A percentile compares a stretch with the other conserved stretches of the same genome.
Evolutionary conservation across 371 early-diverging fungal genomes (phyloP).

Genomic region (Nematocida sp.): DNA sequence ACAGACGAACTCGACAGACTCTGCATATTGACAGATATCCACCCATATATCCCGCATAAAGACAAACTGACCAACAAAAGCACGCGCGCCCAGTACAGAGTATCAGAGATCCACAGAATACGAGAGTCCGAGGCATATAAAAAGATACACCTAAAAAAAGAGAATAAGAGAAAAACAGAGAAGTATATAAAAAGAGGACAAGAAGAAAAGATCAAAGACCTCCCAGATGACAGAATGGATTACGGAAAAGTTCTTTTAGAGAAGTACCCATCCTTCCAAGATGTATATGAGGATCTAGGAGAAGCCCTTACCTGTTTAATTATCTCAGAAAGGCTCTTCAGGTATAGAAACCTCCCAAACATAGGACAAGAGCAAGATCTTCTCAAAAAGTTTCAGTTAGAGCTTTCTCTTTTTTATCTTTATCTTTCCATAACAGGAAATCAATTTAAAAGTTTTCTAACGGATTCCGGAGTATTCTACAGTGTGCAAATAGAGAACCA

Average conservation of each 20-base stretch:
- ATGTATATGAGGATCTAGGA: constrained; percentile 45
- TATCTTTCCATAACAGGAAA: background rate
- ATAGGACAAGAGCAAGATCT: constrained; percentile 19
- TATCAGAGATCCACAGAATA: constrained; percentile 51
- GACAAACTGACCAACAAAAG: constrained; percentile 36
- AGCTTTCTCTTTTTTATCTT: constrained; percentile 46
- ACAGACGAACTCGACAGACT: constrained; percentile 37
- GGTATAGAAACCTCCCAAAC: background rate
- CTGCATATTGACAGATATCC: constrained; percentile 35
- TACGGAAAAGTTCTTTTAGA: constrained; percentile 35
- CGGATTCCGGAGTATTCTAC: constrained; percentile 20
- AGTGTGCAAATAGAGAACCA: background rate
- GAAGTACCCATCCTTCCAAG: constrained; percentile 52
- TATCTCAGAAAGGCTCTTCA: constrained; percentile 28
- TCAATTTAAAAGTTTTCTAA: constrained; percentile 6
- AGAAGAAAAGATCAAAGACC: constrained; percentile 8
- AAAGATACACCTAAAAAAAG: constrained; percentile 36
- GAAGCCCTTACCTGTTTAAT: constrained; percentile 36
- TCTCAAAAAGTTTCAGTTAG: constrained; percentile 10
- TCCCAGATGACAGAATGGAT: constrained; percentile 41
- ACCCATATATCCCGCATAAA: constrained; percentile 26
- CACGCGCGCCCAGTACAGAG: constrained; percentile 39
- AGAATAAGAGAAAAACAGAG: constrained; percentile 15
- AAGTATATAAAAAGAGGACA: constrained; percentile 4
- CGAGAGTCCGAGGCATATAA: constrained; percentile 51